These are phyloP conservation scores for Truncatella angustata DNA, from an alignment of 2,329 filamentous ascomycete species.

Conservation along the genomic window DNA sequence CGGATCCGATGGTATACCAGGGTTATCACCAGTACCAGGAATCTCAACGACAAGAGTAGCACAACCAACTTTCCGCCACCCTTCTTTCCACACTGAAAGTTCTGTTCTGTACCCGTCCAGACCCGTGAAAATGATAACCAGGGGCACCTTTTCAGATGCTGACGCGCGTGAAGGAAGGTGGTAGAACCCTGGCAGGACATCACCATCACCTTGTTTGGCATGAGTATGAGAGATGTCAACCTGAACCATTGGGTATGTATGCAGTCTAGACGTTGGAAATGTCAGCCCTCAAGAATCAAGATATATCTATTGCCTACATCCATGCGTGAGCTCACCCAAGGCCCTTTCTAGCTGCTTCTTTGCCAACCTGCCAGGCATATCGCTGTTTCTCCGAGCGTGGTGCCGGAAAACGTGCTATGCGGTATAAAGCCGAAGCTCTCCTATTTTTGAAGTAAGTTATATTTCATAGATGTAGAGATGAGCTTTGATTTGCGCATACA, in stretches of 20 bases:
- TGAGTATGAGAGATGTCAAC: conserved; percentile 28
- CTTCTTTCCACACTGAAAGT: conserved; percentile 31
- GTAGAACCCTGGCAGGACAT: conserved; percentile 24
- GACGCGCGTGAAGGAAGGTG: conserved; percentile 24
- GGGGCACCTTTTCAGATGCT: conserved; percentile 16
- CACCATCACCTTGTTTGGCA: conserved; percentile 21
- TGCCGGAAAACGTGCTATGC: conserved; percentile 33
- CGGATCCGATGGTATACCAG: conserved; percentile 43
- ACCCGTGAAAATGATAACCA: conserved; percentile 27
- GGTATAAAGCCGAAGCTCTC: conserved; percentile 30
- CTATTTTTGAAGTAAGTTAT: conserved; percentile 10
- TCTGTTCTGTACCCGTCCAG: conserved; percentile 31
- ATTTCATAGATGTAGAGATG: background rate
- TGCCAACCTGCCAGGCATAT: conserved; percentile 26
- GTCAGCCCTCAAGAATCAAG: background rate
- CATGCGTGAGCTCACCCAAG: conserved; percentile 14
- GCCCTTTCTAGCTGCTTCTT: conserved; percentile 27
- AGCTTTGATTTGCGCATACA: conserved; percentile 18
- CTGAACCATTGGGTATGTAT: conserved; percentile 25
- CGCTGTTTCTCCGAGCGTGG: conserved; percentile 28
- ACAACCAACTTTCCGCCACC: conserved; percentile 39
- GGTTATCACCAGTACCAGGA: conserved; percentile 56
- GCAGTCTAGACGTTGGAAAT: conserved; percentile 13
- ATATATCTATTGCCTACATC: background rate
- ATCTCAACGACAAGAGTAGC: conserved; percentile 53